These are phyloP conservation scores for Scorias spongiosa DNA, from an alignment of 2,329 filamentous ascomycete species.

Conservation along the genomic window DNA sequence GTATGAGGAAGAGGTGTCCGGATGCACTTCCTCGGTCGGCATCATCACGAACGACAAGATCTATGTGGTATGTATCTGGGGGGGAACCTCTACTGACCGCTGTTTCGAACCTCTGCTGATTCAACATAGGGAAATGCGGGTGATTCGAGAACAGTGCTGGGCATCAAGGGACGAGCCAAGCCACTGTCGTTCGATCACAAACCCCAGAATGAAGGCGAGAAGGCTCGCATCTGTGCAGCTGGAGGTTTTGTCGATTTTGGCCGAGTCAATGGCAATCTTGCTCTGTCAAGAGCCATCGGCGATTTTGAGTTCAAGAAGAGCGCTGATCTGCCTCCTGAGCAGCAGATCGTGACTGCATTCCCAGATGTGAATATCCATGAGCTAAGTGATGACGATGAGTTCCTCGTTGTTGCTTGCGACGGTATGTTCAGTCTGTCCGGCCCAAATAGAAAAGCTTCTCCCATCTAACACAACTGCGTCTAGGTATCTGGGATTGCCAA, in stretches of 20 bases:
- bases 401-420: slow-evolving; percentile 82
- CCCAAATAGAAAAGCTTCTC: background rate
- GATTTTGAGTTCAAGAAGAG: slow-evolving; percentile 99
- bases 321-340: slow-evolving; percentile 88
- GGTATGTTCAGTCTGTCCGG: slow-evolving; percentile 39
- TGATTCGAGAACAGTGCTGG: slow-evolving; percentile 86
- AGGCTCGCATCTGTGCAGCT: slow-evolving; percentile 85
- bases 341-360: slow-evolving; percentile 95
- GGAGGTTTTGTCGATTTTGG: slow-evolving; percentile 98
- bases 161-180: slow-evolving; percentile 93
- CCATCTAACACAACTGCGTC: background rate
- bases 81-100: background rate
- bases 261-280: slow-evolving; percentile 94
- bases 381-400: slow-evolving; percentile 84
- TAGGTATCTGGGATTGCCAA: slow-evolving; percentile 99
- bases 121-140: slow-evolving; percentile 72
- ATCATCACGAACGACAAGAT: slow-evolving; percentile 84
- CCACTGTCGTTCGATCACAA: slow-evolving; percentile 99
- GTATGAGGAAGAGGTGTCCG: slow-evolving; percentile 95
- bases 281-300: slow-evolving; percentile 89
- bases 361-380: slow-evolving; percentile 90
- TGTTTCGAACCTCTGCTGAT: slow-evolving; percentile 1
- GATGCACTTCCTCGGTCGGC: slow-evolving; percentile 87
- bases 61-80: slow-evolving; percentile 60
- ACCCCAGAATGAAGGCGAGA: slow-evolving; percentile 95